phyloP scores from a whole-genome alignment of 1,139 yeast species.

The Candida pseudocylindracea region DNA sequence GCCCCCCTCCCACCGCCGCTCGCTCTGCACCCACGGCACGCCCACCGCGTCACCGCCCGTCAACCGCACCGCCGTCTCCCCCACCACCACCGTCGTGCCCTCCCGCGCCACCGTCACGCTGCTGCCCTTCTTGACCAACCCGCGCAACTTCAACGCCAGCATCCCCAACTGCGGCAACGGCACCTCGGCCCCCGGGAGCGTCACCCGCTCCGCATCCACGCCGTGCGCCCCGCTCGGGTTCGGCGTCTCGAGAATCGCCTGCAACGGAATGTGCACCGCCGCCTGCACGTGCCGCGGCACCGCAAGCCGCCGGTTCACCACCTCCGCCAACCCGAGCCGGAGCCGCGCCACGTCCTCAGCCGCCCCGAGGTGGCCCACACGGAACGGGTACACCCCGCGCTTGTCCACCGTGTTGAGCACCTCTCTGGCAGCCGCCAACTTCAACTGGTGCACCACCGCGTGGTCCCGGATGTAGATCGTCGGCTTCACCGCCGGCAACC shows the following conservation, averaged over 20 bases:
- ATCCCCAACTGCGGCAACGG: slow-evolving; percentile 55
- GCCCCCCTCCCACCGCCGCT: no score
- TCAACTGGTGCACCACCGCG: slow-evolving; percentile 56
- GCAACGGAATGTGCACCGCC: slow-evolving; percentile 51
- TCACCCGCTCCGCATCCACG: slow-evolving; percentile 39
- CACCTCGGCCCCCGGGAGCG: slow-evolving; percentile 49
- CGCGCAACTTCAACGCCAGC: slow-evolving; percentile 38
- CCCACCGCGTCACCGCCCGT: slow-evolving; percentile 49
- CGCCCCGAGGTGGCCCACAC: slow-evolving; percentile 31
- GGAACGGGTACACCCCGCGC: slow-evolving; percentile 78
- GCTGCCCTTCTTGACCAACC: slow-evolving; percentile 31
- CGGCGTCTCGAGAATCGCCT: slow-evolving; percentile 32
- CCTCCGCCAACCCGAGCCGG: slow-evolving; percentile 64
- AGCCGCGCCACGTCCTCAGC: slow-evolving; percentile 23
- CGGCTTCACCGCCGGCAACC: slow-evolving; percentile 35
- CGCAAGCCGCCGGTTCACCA: slow-evolving; percentile 61
- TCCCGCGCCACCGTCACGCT: slow-evolving; percentile 39
- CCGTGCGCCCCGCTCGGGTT: slow-evolving; percentile 47
- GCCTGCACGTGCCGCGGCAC: slow-evolving; percentile 53
- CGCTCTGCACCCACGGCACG: no score
- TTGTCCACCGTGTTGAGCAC: slow-evolving; percentile 52
- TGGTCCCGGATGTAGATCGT: slow-evolving; percentile 72
- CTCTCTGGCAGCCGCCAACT: slow-evolving; percentile 51
- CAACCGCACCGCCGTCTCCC: slow-evolving; percentile 45
- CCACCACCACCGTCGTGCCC: slow-evolving; percentile 44